These are phyloP conservation scores for Candida koratica DNA, from an alignment of 805 yeast genomes.

Conservation along the genomic window DNA sequence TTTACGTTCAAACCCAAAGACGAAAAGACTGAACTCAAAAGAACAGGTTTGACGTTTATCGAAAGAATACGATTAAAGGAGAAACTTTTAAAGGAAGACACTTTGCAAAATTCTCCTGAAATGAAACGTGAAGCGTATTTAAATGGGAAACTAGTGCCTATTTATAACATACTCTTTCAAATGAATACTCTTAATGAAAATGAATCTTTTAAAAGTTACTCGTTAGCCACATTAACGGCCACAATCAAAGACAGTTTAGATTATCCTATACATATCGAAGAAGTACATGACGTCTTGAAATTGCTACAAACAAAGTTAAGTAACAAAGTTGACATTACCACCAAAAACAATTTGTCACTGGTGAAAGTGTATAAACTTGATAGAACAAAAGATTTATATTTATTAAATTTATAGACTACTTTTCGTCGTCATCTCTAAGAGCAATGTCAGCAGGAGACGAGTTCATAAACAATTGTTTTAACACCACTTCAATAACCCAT, in stretches of 20 bases:
- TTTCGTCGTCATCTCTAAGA: constrained; percentile 23
- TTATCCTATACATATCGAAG: constrained; percentile 28
- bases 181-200: constrained; percentile 9
- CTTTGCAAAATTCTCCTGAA: constrained; percentile 18
- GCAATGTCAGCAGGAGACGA: constrained; percentile 92
- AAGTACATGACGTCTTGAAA: constrained; percentile 26
- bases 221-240: constrained; percentile 24
- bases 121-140: constrained; percentile 21
- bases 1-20: constrained; percentile 32
- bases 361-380: constrained; percentile 24
- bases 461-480: constrained; percentile 86
- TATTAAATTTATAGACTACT: constrained; percentile 10
- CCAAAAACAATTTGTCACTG: constrained; percentile 23
- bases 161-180: constrained; percentile 36
- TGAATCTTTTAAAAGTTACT: constrained; percentile 16
- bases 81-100: constrained; percentile 17
- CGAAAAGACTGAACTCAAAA: constrained; percentile 17
- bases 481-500: constrained; percentile 71
- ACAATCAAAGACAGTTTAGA: constrained; percentile 31
- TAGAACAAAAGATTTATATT: constrained; percentile 25
- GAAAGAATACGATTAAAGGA: constrained; percentile 39
- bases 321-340: constrained; percentile 18
- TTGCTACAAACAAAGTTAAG: constrained; percentile 20
- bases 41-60: constrained; percentile 29
- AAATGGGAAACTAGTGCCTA: constrained; percentile 24